These are phyloP conservation scores for Dactylellina sp. DNA, from an alignment of 2,329 filamentous ascomycete genomes.

Conservation along the genomic window DNA sequence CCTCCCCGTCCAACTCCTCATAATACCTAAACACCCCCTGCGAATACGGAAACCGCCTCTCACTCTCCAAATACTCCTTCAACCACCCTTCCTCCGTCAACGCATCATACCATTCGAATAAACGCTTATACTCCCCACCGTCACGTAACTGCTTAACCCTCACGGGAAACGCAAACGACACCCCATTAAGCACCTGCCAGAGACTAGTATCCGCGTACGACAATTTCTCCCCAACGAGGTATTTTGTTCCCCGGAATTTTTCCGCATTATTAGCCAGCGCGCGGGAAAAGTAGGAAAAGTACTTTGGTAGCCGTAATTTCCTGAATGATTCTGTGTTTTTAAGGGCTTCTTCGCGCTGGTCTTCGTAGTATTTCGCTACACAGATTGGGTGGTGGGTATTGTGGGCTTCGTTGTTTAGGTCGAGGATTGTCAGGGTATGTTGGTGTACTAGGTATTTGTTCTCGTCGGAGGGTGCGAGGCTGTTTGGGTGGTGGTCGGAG, in stretches of 20 bases:
- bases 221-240: constrained; percentile 74
- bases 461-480: constrained; percentile 67
- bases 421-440: constrained; percentile 76
- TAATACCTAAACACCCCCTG: constrained; percentile 79
- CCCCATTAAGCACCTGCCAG: constrained; percentile 76
- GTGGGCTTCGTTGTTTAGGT: constrained; percentile 78
- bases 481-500: constrained; percentile 69
- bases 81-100: constrained; percentile 74
- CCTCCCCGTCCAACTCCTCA: constrained; percentile 73
- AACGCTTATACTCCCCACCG: constrained; percentile 65
- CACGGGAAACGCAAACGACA: constrained; percentile 77
- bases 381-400: constrained; percentile 80
- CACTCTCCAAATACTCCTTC: constrained; percentile 76
- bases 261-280: constrained; percentile 70
- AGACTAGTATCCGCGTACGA: constrained; percentile 80
- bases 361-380: constrained; percentile 74
- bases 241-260: constrained; percentile 65
- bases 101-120: constrained; percentile 73
- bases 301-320: constrained; percentile 76
- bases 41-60: constrained; percentile 72
- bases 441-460: constrained; percentile 72
- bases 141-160: constrained; percentile 67
- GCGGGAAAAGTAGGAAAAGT: constrained; percentile 76
- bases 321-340: constrained; percentile 71
- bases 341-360: constrained; percentile 77